Evolutionary conservation across 352 stramenopile species (phyloP).

Genomic region (Phytophthora fragariaefolia): DNA sequence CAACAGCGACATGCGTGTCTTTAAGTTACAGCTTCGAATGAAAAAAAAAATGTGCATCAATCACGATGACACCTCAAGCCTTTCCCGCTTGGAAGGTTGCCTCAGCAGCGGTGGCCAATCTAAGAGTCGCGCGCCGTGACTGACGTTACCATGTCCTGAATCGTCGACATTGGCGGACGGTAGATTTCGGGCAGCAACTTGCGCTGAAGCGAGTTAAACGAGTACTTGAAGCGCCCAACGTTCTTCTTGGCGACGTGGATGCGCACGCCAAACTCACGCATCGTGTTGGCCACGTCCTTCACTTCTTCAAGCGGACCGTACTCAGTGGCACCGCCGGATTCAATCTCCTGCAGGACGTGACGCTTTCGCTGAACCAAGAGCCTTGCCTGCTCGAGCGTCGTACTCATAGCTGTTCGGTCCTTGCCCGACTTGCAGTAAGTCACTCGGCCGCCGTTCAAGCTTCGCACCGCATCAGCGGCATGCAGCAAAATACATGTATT

Average conservation of each 20-base stretch:
- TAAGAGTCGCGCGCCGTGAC: conserved; percentile 90
- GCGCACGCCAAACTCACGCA: conserved; percentile 93
- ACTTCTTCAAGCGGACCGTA: conserved; percentile 75
- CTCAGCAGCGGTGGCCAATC: too few relatives aligned
- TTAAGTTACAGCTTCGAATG: conserved; percentile 45
- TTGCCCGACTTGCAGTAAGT: conserved; percentile 99
- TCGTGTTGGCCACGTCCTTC: conserved; percentile 84
- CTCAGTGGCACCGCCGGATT: conserved; percentile 49
- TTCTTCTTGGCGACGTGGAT: conserved; percentile 98
- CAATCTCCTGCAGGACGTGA: conserved; percentile 78
- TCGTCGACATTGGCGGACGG: conserved; percentile 86
- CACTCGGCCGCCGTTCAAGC: conserved; percentile 91
- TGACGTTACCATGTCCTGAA: conserved; percentile 93
- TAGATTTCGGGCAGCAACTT: conserved; percentile 96
- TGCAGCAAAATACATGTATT: conserved; percentile 90
- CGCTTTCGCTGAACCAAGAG: conserved; percentile 85
- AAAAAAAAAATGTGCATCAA: conserved; percentile 40
- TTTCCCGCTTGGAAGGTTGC: too few relatives aligned
- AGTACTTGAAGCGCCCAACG: conserved; percentile 96
- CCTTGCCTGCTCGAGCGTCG: conserved; percentile 95
- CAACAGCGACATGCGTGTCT: conserved; percentile 17
- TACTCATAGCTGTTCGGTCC: conserved; percentile 97
- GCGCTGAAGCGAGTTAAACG: conserved; percentile 97
- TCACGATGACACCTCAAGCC: too few relatives aligned
- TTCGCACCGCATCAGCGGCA: conserved; percentile 86